Conservation (phyloP, 1,284 basidiomycete species). For the Ustilago cynodontis region DNA sequence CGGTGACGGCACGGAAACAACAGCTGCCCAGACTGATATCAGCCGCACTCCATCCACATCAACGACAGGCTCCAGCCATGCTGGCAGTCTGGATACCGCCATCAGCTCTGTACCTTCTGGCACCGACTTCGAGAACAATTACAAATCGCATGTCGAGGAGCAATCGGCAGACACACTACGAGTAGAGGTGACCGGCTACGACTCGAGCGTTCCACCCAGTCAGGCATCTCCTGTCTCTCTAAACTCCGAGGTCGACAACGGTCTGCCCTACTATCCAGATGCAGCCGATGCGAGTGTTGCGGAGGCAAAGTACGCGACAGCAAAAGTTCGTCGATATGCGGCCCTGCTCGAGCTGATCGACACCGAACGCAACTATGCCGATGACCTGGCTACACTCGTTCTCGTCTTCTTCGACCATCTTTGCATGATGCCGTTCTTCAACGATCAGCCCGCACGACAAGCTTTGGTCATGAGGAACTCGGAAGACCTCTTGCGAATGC, state of each 20-base stretch:
- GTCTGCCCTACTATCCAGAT: conserved; percentile 16
- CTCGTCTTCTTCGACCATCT: conserved; percentile 66
- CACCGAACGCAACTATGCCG: conserved; percentile 66
- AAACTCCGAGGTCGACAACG: conserved; percentile 29
- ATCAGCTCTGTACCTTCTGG: conserved; percentile 51
- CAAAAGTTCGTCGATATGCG: conserved; percentile 53
- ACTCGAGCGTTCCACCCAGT: conserved; percentile 19
- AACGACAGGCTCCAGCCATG: conserved; percentile 54
- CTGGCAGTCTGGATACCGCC: conserved; percentile 51
- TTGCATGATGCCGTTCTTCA: conserved; percentile 63
- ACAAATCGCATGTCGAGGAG: conserved; percentile 41
- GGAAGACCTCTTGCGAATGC: conserved; percentile 57
- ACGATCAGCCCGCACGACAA: conserved; percentile 55
- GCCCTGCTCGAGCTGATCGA: conserved; percentile 67
- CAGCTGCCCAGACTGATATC: conserved; percentile 57
- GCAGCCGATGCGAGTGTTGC: conserved; percentile 14
- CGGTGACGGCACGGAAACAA: conserved; percentile 26
- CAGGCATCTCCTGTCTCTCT: conserved; percentile 41
- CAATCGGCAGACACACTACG: conserved; percentile 39
- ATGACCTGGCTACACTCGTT: conserved; percentile 64
- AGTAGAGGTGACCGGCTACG: conserved; percentile 23
- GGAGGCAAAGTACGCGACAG: conserved; percentile 31
- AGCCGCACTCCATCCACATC: conserved; percentile 65
- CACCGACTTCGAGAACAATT: conserved; percentile 32
- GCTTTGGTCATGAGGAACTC: conserved; percentile 63